These are phyloP conservation scores for Ochromonas danica DNA, from an alignment of 108 stramenopile genomes.

Conservation along the genomic window DNA sequence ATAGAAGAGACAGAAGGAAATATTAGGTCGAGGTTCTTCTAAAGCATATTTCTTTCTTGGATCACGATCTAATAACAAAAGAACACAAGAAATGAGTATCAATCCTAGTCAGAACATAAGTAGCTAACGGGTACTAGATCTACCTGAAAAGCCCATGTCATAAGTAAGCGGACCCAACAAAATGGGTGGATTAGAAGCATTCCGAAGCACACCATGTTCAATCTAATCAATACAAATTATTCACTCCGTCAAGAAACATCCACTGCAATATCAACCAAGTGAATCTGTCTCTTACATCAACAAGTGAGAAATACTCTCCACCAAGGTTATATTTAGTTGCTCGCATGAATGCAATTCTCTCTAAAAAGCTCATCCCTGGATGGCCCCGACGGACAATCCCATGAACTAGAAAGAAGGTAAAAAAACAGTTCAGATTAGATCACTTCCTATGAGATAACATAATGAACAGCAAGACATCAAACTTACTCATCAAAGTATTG, in stretches of 20 bases:
- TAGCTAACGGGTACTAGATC: not conserved
- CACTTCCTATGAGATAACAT: too few species aligned
- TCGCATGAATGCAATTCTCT: not conserved
- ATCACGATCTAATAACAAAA: not conserved
- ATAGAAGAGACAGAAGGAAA: not conserved
- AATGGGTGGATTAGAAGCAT: not conserved
- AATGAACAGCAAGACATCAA: too few species aligned
- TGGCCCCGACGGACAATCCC: not conserved
- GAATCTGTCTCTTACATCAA: constrained; percentile 7
- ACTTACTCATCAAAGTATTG: not conserved
- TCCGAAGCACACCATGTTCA: constrained; percentile 7
- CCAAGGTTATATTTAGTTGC: not conserved
- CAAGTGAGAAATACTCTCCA: not conserved
- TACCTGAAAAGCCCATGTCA: not conserved
- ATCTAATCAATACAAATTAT: not conserved
- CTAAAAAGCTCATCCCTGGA: not conserved
- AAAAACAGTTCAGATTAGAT: too few species aligned
- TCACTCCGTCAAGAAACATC: not conserved
- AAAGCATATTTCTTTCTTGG: not conserved
- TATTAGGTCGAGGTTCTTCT: constrained; percentile 10
- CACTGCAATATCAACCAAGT: not conserved
- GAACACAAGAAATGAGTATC: not conserved
- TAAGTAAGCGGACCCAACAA: not conserved
- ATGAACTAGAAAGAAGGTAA: too few species aligned
- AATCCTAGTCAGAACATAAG: not conserved